Conservation (phyloP, 2,329 filamentous ascomycete species). For the Fusarium dlaminii region DNA sequence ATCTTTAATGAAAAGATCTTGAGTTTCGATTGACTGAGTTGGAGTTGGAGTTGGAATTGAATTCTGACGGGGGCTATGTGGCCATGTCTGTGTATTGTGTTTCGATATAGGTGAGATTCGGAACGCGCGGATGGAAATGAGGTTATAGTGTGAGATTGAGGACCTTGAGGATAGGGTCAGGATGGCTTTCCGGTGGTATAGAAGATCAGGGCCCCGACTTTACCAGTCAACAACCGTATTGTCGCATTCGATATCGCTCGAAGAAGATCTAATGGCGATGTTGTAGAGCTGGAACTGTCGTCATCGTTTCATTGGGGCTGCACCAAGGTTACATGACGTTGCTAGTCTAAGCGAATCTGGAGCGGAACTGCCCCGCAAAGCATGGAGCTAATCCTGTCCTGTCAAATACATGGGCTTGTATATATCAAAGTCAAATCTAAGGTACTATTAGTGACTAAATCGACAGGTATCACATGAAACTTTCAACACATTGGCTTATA, state of each 20-base stretch:
- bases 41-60: not conserved
- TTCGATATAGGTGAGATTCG: constrained; percentile 18
- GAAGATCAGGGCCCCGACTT: not conserved
- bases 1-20: constrained; percentile 47
- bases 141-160: constrained; percentile 8
- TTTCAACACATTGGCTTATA: constrained; percentile 10
- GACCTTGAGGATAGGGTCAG: not conserved
- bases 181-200: not conserved
- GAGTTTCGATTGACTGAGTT: not conserved
- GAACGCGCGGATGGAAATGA: constrained; percentile 32
- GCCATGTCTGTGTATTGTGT: constrained; percentile 29
- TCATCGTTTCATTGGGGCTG: constrained; percentile 6
- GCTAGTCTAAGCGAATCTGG: constrained; percentile 25
- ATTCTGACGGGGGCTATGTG: constrained; percentile 5
- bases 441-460: not conserved
- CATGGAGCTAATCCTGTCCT: not conserved
- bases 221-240: not conserved
- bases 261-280: not conserved
- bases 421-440: not conserved
- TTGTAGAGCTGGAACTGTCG: constrained; percentile 12
- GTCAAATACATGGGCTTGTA: not conserved
- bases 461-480: not conserved
- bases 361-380: constrained; percentile 19
- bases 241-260: not conserved
- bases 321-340: constrained; percentile 30